Evolutionary conservation across 139 green algal genomes (phyloP), one percentile per base, ranked within the genome.

Genomic region (Chlorella vulgaris): DNA sequence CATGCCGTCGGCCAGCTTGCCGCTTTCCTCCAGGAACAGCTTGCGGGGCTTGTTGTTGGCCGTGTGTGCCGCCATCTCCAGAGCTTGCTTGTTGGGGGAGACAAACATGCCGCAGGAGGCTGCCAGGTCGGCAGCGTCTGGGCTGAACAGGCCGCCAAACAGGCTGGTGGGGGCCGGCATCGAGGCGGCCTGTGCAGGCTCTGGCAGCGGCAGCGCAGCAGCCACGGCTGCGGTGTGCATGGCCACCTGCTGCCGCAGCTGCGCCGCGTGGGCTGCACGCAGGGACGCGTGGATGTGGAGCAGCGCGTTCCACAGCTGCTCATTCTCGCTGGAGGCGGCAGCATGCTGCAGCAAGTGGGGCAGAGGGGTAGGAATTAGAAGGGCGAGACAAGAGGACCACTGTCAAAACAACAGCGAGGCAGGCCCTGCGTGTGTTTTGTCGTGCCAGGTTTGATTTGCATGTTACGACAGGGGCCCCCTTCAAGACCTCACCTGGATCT

Each of bases 101-200:
- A 86, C 50, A 50, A 86, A 84, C 82, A 86, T 86, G 63, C 63
- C 71, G 50, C 62, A 83, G 21, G 82, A 74, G 5, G 66, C 78
- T 2, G 67, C 77, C 65, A 83, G 75, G 19, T 84, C 76, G 50
- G 74, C 29, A 29, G 33, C 40, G 7, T 70, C 78, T 62, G 80
- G 80, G 66, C 69, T 81, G 63, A 85, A 85, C 51, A 85, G 38
- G 36, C 31, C 29, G 31, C 70, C 80, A 51, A 76, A 42, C 43
- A 80, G 43, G 28, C 38, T 40, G 39, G 28, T 58, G 10, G 73
- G 74, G 4, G 74, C 58, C n/a, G 74, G 58, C 38, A 38, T 55
- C 7, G 42, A 39, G 35, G 61, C 36, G 50, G 75, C 47, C 50
- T 63, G 61, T 21, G 53, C 26, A 4, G 40, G 40, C 79, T 39